phyloP scores from a whole-genome alignment of 2,329 filamentous ascomycete genomes.

The Talaromyces sp. region DNA sequence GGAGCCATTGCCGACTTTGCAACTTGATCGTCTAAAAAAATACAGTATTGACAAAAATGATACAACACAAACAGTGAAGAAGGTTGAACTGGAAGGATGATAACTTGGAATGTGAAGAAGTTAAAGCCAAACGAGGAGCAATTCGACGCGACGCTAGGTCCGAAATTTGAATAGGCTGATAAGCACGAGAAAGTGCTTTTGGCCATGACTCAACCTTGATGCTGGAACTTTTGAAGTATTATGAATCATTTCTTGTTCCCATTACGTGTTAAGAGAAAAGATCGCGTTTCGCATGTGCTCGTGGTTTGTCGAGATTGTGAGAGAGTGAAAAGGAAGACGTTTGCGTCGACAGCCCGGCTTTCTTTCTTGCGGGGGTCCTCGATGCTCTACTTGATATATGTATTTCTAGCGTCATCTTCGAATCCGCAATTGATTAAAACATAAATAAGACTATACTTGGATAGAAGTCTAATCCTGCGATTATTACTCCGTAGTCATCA shows the following conservation, averaged over 20 bases:
- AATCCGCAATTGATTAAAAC: too few relatives aligned
- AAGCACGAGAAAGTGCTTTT: neutral
- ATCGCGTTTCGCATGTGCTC: too few relatives aligned
- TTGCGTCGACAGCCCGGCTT: neutral
- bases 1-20: neutral
- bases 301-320: neutral
- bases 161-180: neutral
- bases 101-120: neutral
- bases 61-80: neutral
- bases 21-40: neutral
- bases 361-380: too few relatives aligned
- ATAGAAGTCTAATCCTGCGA: too few relatives aligned
- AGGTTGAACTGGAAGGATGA: neutral
- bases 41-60: neutral
- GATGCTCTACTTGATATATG: too few relatives aligned
- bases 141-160: neutral
- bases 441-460: too few relatives aligned
- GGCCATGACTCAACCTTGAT: neutral
- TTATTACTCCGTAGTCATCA: too few relatives aligned
- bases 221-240: too few relatives aligned
- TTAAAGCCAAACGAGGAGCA: constrained; percentile 1
- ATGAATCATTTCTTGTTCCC: too few relatives aligned
- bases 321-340: neutral
- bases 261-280: too few relatives aligned
- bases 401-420: too few relatives aligned